Base-by-base conservation (phyloP, 1,284 basidiomycete genomes). In the Sphaerobolus stellatus region DNA sequence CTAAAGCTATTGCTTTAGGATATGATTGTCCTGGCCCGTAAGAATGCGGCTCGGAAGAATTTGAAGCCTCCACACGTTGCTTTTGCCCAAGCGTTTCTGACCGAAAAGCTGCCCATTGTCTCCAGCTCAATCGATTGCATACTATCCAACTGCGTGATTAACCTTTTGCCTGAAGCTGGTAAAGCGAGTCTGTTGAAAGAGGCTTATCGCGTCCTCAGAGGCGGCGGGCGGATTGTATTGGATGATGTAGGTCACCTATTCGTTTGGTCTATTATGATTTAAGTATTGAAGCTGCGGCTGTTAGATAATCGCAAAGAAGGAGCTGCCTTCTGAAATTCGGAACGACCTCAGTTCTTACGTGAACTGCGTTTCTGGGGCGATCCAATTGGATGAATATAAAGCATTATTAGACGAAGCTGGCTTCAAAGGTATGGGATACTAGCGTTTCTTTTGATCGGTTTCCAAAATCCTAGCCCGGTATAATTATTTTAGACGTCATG, bases 121-220 rank as follows among this genome's bases (percentile, higher is more conserved):
- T 73, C 76, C 14, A 61, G 68, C 48, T 71, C 76, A 0, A 71
- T 81, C 16, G 77, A 83, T 57, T 81, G 77, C 56, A 67, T 84
- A 18, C 61, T 82, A 8, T 81, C 79, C 14, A 83, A 81, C 62
- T 82, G 80, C 51, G 79, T 81, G 5, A 68, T 82, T 61, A 80
- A 81, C 62, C 66, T 81, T 3, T 57, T 81, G 4, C 75, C 78
- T 0, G 57, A 56, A 1, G 61, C 64, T 16, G 75, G 71, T 4
- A 82, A 80, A 60, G 63, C 63, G 8, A 61, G 50, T 16, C 57
- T 78, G 8, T 62, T 81, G 46, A 70, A 71, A 38, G 80, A 83
- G 58, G 66, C 70, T 0, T 62, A 72, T 47, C 69, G 80, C 13
- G 66, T 81, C 4, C 66, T 83, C 43, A 81, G 76, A 60, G 74